Conservation (phyloP, 306 rosid species). For the Fagus sylvatica region DNA sequence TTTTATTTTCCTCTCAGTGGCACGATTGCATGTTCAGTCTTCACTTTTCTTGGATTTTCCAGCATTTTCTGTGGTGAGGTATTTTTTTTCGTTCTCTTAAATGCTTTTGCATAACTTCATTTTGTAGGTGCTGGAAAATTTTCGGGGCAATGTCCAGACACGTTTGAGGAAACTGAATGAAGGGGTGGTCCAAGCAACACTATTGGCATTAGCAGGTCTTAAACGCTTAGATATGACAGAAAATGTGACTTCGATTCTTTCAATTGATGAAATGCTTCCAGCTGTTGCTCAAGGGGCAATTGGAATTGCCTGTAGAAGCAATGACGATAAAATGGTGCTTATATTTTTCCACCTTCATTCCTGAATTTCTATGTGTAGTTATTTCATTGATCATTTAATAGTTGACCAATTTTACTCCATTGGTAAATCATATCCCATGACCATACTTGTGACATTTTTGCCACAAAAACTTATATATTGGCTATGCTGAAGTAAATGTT, state of each 20-base stretch:
- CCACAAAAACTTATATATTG: neutral
- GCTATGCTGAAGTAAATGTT: neutral
- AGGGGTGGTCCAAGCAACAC: constrained; percentile 87
- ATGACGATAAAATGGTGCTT: constrained; percentile 68
- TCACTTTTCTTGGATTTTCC: neutral
- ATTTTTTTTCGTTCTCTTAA: neutral
- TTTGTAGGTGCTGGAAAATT: constrained; percentile 77
- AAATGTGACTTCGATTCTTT: constrained; percentile 47
- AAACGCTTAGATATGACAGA: constrained; percentile 69
- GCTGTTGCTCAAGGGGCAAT: constrained; percentile 72
- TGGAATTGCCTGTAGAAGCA: constrained; percentile 56
- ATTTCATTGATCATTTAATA: neutral
- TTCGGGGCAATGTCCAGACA: constrained; percentile 92
- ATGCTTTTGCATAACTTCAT: constrained; percentile 15
- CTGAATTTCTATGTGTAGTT: neutral
- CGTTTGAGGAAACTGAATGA: constrained; percentile 73
- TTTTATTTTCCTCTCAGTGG: neutral
- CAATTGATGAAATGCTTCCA: constrained; percentile 63
- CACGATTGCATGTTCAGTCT: neutral
- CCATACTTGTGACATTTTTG: neutral
- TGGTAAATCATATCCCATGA: neutral
- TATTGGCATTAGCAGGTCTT: constrained; percentile 90
- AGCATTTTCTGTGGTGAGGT: neutral
- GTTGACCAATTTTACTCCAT: neutral
- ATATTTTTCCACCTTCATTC: constrained; percentile 11